phyloP scores from a whole-genome alignment of 179 eudicot species.

The Beta corolliflora region DNA sequence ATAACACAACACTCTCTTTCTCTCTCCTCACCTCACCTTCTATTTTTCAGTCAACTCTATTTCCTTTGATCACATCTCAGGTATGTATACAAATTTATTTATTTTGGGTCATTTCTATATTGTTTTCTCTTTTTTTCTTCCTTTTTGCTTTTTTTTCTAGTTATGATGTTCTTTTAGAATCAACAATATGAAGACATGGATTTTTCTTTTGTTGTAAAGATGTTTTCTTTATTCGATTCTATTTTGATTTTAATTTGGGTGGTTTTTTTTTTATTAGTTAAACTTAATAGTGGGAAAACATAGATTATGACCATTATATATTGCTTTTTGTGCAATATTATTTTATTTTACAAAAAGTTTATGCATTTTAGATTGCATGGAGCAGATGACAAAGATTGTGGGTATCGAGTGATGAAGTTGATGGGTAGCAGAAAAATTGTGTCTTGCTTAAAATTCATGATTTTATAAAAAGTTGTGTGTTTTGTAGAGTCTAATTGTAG shows the following conservation, averaged over 20 bases:
- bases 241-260: too few species aligned
- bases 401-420: too few species aligned
- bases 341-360: background rate
- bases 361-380: too few species aligned
- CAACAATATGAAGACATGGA: background rate
- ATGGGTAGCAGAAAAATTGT: too few species aligned
- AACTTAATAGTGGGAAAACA: too few species aligned
- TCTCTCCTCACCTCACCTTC: background rate
- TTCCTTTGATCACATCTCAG: slow-evolving; percentile 8
- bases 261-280: too few species aligned
- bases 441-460: too few species aligned
- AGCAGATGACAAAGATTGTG: too few species aligned
- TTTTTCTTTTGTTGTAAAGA: background rate
- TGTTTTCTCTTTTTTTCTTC: background rate
- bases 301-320: too few species aligned
- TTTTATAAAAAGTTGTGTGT: too few species aligned
- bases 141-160: background rate
- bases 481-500: too few species aligned
- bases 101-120: background rate
- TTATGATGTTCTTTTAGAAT: background rate
- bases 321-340: background rate
- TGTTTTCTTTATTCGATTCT: background rate
- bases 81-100: background rate
- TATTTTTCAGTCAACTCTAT: background rate
- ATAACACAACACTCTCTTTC: too few species aligned